phyloP scores from a whole-genome alignment of 108 stramenopile genomes.

The Skeletonema grethae region DNA sequence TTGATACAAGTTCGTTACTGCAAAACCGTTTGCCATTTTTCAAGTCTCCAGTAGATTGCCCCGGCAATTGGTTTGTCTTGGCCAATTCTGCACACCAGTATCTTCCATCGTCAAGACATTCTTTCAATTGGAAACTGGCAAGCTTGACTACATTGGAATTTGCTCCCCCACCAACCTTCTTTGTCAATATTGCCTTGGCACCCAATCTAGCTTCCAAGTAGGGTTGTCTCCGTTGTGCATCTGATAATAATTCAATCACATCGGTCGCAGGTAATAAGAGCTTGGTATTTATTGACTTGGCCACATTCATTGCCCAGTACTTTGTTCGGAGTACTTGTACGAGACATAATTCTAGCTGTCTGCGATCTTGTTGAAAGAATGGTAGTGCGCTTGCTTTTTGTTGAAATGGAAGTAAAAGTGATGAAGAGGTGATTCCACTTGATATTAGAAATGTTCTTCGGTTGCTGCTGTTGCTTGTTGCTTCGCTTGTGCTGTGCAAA shows the following conservation, averaged over 20 bases:
- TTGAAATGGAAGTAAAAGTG: neutral
- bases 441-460: neutral
- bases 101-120: constrained; percentile 62
- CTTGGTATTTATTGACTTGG: constrained; percentile 34
- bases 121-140: constrained; percentile 56
- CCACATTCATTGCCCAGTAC: constrained; percentile 62
- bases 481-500: neutral
- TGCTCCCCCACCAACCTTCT: constrained; percentile 68
- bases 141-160: constrained; percentile 54
- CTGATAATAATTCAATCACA: constrained; percentile 10
- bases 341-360: constrained; percentile 75
- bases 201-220: constrained; percentile 81
- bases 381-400: neutral
- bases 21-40: constrained; percentile 11
- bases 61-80: constrained; percentile 8
- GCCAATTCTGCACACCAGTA: constrained; percentile 48
- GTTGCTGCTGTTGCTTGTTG: neutral
- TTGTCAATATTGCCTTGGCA: constrained; percentile 74
- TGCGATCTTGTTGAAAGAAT: constrained; percentile 16
- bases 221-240: constrained; percentile 36
- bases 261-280: neutral
- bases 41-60: neutral
- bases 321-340: constrained; percentile 62
- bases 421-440: neutral
- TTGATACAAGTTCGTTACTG: constrained; percentile 6